A percentile compares a stretch with the other conserved stretches of the same genome.
Evolutionary conservation across 2,329 filamentous ascomycete species (phyloP).

Genomic region (Aspergillus tanneri): DNA sequence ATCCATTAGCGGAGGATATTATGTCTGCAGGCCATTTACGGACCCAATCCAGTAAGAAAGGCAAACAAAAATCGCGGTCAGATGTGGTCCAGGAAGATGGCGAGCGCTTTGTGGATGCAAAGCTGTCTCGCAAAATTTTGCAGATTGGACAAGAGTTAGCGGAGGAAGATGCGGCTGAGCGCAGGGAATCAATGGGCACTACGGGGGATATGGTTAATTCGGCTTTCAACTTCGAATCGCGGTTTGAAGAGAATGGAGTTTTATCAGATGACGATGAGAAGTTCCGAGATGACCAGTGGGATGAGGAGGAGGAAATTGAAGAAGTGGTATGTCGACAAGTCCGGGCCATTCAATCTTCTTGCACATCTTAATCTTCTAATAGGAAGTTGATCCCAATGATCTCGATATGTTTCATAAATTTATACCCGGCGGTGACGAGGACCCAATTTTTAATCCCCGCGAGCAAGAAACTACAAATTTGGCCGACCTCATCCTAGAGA

Average conservation of each 20-base stretch:
- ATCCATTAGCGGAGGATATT: conserved; percentile 87
- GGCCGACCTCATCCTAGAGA: conserved; percentile 87
- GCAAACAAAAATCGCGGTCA: conserved; percentile 59
- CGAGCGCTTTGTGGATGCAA: conserved; percentile 78
- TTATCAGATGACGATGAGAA: conserved; percentile 55
- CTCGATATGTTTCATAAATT: conserved; percentile 90
- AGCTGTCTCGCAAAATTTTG: conserved; percentile 83
- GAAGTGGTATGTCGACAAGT: conserved; percentile 37
- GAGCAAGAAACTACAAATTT: conserved; percentile 65
- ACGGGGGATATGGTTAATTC: conserved; percentile 53
- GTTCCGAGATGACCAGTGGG: conserved; percentile 64
- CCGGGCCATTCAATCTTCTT: background rate
- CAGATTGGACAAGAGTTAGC: conserved; percentile 84
- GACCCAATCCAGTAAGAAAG: conserved; percentile 69
- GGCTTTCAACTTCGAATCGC: conserved; percentile 77
- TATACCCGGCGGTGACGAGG: conserved; percentile 69
- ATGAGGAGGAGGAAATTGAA: conserved; percentile 69
- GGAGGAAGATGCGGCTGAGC: conserved; percentile 70
- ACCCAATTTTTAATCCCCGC: conserved; percentile 68
- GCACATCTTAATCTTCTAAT: background rate
- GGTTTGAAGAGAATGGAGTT: conserved; percentile 60
- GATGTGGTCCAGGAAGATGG: conserved; percentile 59
- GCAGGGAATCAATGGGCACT: conserved; percentile 35
- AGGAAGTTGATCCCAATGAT: conserved; percentile 85
- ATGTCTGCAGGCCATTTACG: conserved; percentile 68